Base-by-base conservation (phyloP, 2,329 filamentous ascomycete species). In the Colletotrichum lupini region DNA sequence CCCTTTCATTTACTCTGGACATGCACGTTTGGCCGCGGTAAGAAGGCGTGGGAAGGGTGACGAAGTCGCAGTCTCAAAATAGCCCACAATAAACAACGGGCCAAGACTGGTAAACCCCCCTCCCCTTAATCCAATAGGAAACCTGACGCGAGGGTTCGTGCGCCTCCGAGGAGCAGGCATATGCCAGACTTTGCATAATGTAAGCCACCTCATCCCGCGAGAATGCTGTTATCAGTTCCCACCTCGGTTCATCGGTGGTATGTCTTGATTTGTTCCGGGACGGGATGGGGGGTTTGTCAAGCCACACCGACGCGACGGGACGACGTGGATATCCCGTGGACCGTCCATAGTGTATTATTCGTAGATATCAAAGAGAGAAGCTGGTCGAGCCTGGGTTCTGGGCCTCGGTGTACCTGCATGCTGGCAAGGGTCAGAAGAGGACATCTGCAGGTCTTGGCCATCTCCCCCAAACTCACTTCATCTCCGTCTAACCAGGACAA, bases 1-100 rank as follows among this genome's bases (percentile, higher is more conserved):
- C 49, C 70, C 35, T 49, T 61, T 70, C 60, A 73, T 73, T 65
- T 73, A 70, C 70, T 61, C 67, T 55, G 66, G 55, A 73, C 70
- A 56, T 56, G 66, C 59, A 63, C 24, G 59, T 58, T 58, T 53
- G 52, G 58, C 58, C 37, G 37, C 49, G 14, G 16, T 9, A 22
- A 49, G 19, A 49, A 49, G 19, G 19, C 42, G 42, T 49, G 19
- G 42, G 42, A 16, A 49, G 57, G 66, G 52, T 72, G 42, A 73
- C 66, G 59, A 65, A 60, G 67, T 57, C 26, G 46, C 42, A 30
- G 70, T 70, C 60, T 73, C 70, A 56, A 69, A 61, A 70, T 64
- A 73, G 22, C 12, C 70, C 70, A 70, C 66, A 70, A 28, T 70
- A 70, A 60, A 65, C 59, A 42, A 60, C 66, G 70, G 70, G 60